Evolutionary conservation across 2,329 filamentous ascomycete genomes (phyloP).

Genomic region (Colletotrichum scovillei): DNA sequence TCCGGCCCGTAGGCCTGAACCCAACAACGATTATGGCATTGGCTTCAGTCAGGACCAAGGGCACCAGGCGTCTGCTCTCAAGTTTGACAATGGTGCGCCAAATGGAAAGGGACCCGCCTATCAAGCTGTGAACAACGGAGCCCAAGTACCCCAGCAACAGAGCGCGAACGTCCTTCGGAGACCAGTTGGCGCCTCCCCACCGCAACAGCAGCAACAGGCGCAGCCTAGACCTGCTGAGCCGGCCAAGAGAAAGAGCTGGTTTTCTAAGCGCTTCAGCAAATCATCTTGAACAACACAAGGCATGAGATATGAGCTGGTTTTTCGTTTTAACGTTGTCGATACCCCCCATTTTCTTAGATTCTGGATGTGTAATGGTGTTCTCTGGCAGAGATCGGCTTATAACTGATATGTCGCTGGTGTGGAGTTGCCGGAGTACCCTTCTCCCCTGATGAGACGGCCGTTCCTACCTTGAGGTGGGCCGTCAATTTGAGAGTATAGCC

Average conservation of each 20-base stretch:
- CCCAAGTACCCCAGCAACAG: conserved; percentile 12
- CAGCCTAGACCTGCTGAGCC: conserved; percentile 46
- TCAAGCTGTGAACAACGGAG: conserved; percentile 13
- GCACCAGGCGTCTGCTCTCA: conserved; percentile 51
- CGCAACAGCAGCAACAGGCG: conserved; percentile 31
- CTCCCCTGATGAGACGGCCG: not conserved
- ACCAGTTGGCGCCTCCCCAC: conserved; percentile 35
- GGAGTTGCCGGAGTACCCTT: not conserved
- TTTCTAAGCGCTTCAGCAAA: conserved; percentile 84
- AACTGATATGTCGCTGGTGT: not conserved
- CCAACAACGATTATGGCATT: conserved; percentile 74
- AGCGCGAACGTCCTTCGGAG: conserved; percentile 40
- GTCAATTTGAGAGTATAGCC: not conserved
- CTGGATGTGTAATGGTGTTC: conserved; percentile 4
- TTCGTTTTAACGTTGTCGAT: conserved; percentile 35
- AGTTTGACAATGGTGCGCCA: conserved; percentile 42
- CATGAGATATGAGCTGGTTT: conserved; percentile 14
- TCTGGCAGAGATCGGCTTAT: not conserved
- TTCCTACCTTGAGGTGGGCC: not conserved
- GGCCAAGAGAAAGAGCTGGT: conserved; percentile 92
- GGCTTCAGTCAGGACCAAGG: conserved; percentile 58
- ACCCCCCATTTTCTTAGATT: conserved; percentile 33
- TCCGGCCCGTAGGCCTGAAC: conserved; percentile 63
- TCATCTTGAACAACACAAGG: conserved; percentile 41
- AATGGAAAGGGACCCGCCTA: conserved; percentile 2